Percentiles rank a stretch among this genome's conserved stretches.
Conservation (phyloP, 148 eudicot species). For the Rhododendron ferrugineum region DNA sequence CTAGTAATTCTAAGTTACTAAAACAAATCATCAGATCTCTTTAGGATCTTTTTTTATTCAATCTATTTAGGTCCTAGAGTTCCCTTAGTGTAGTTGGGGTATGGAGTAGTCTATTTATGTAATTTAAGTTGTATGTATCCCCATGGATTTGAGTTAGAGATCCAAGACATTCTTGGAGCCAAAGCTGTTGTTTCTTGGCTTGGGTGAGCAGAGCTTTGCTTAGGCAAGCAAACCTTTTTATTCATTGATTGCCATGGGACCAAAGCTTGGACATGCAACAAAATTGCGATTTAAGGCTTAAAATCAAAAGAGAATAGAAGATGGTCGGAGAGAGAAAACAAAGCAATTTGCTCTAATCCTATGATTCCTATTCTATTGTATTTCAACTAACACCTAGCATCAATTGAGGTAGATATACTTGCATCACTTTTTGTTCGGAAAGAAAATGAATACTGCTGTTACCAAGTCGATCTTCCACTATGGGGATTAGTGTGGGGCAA, state of each 20-base stretch:
- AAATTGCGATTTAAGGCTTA: not conserved
- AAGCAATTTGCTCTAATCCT: not conserved
- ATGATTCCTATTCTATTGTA: not conserved
- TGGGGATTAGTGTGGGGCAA: not conserved
- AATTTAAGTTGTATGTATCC: not conserved
- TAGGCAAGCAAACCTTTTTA: not conserved
- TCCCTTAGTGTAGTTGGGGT: not conserved
- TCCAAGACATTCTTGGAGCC: not conserved
- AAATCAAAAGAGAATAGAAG: not conserved
- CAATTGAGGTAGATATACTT: not conserved
- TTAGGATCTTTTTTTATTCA: not conserved
- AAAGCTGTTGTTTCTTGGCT: not conserved
- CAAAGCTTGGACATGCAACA: not conserved
- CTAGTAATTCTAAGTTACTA: not conserved
- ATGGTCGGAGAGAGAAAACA: not conserved
- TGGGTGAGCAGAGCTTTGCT: no score
- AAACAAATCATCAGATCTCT: not conserved
- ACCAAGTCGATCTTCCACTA: not conserved
- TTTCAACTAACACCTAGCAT: not conserved
- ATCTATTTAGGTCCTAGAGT: not conserved
- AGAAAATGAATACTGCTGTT: not conserved
- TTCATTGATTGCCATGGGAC: not conserved
- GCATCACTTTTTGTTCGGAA: not conserved
- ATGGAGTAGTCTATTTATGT: not conserved
- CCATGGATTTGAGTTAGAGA: not conserved